Conservation (phyloP, 2,329 filamentous ascomycete genomes). For the Plenodomus biglobosus region DNA sequence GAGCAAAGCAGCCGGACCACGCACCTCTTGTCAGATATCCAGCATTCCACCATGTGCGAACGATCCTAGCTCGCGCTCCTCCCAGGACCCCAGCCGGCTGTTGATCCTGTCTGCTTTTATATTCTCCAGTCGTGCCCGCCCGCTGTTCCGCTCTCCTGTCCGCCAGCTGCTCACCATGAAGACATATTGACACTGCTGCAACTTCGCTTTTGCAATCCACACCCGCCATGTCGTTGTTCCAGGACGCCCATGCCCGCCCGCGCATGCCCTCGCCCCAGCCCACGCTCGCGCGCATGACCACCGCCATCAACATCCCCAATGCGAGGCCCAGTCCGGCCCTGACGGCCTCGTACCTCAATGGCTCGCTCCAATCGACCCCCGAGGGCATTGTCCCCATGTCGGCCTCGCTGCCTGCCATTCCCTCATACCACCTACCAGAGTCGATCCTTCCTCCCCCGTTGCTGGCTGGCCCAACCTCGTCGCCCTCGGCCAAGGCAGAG, state of each 20-base stretch:
- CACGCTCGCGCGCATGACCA: slow-evolving; percentile 31
- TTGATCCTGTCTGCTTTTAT: slow-evolving; percentile 33
- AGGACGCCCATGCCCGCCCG: slow-evolving; percentile 32
- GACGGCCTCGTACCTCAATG: slow-evolving; percentile 50
- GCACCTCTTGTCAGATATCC: slow-evolving; percentile 8
- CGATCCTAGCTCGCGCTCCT: slow-evolving; percentile 25
- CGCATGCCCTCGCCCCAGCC: slow-evolving; percentile 39
- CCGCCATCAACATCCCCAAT: slow-evolving; percentile 41
- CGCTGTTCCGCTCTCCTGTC: slow-evolving; percentile 21
- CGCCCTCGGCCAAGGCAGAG: slow-evolving; percentile 64
- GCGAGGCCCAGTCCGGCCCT: slow-evolving; percentile 46
- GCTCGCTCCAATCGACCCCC: slow-evolving; percentile 68
- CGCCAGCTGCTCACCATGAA: slow-evolving; percentile 29
- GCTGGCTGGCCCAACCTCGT: slow-evolving; percentile 42
- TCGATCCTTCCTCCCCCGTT: slow-evolving; percentile 60
- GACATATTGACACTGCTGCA: slow-evolving; percentile 19
- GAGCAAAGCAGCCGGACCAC: slow-evolving; percentile 10
- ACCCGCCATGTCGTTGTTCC: slow-evolving; percentile 30
- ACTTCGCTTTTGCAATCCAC: slow-evolving; percentile 11
- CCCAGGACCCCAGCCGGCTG: slow-evolving; percentile 29
- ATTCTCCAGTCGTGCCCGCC: slow-evolving; percentile 28
- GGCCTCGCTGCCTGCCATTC: slow-evolving; percentile 48
- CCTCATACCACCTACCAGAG: slow-evolving; percentile 71
- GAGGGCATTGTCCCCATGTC: slow-evolving; percentile 61
- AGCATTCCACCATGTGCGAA: slow-evolving; percentile 35